phyloP scores from a whole-genome alignment of 2,329 filamentous ascomycete species.

The Juglanconis sp. region DNA sequence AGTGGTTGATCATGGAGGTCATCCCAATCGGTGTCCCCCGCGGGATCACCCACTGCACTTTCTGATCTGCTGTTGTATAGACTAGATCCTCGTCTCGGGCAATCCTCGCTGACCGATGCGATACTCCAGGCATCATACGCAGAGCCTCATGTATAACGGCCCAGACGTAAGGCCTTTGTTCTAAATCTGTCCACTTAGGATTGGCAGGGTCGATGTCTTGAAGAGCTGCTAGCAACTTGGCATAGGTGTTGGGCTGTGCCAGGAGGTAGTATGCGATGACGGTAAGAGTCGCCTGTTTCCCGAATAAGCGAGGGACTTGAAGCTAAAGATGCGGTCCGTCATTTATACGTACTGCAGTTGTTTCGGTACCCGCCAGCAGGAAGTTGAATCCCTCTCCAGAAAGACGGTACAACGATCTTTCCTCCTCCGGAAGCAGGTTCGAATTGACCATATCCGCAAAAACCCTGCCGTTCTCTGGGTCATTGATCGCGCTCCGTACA shows the following conservation, averaged over 20 bases:
- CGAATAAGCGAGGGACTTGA: neutral
- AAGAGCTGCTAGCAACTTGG: constrained; percentile 23
- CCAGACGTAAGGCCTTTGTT: constrained; percentile 19
- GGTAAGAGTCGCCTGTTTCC: constrained; percentile 19
- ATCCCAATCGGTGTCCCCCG: constrained; percentile 31
- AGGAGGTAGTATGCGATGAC: constrained; percentile 27
- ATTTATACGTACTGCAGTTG: constrained; percentile 9
- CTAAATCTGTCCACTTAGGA: constrained; percentile 23
- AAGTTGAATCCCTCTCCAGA: constrained; percentile 22
- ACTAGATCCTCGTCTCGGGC: neutral
- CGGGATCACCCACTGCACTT: constrained; percentile 17
- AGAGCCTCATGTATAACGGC: constrained; percentile 6
- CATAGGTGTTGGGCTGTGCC: constrained; percentile 21
- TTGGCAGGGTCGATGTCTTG: constrained; percentile 6
- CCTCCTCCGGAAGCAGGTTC: constrained; percentile 19
- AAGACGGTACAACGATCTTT: constrained; percentile 19
- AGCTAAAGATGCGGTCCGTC: too few species aligned
- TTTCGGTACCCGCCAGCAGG: constrained; percentile 21
- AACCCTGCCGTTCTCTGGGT: constrained; percentile 22
- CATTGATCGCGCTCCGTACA: constrained; percentile 20
- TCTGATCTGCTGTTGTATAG: neutral
- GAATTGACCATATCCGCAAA: constrained; percentile 27
- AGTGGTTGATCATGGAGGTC: constrained; percentile 31
- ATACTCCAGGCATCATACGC: neutral
- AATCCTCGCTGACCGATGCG: neutral